Evolutionary conservation across 345 rosid genomes (phyloP), one percentile per base, ranked within the genome.

Genomic region (Populus simonii): DNA sequence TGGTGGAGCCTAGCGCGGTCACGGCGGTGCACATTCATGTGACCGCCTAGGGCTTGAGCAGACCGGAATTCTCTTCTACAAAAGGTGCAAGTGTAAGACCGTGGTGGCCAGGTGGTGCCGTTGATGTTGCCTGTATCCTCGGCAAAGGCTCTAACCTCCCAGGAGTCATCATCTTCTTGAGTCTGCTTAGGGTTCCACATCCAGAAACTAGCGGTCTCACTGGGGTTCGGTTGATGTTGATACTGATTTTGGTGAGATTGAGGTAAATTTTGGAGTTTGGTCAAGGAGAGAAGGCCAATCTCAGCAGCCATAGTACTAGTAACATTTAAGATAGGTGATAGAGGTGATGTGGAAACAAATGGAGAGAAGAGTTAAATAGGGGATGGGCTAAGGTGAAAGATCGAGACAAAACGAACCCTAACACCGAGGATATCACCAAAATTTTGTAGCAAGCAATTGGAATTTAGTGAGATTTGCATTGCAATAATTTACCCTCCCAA

Each of bases 1-100:
- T 90, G 97, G 84, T 89, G 92, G 75, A 93, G 93, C 72, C 87
- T 83, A 66, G 98, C 92, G 0, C 98, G 90, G 87, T 96, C 98
- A 2, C 97, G 91, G 87, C 98, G 99, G 85, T 93, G 99, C 66
- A 95, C 96, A 53, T 95, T 95, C 99, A 95, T 95, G 88, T 95
- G 99, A 76, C 99, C 99, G 0, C 98, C 99, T 57, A 96, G 90
- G 76, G 98, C 99, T 86, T 96, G 99, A 66, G 99, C 97, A 3
- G 99, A 93, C 66, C 93, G 90, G 84, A 96, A 96, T 83, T 93
- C 99, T 71, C 96, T 89, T 77, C 97, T 81, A 78, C 99, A 96
- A 61, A 96, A 96, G 29, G 92, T 90, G 87, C 99, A 96, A 71
- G 94, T 87, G 81, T 96, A 96, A 49, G 96, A 96, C 87, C 97